Conservation (phyloP, 495 filamentous ascomycete species). For the Podospora anserina region DNA sequence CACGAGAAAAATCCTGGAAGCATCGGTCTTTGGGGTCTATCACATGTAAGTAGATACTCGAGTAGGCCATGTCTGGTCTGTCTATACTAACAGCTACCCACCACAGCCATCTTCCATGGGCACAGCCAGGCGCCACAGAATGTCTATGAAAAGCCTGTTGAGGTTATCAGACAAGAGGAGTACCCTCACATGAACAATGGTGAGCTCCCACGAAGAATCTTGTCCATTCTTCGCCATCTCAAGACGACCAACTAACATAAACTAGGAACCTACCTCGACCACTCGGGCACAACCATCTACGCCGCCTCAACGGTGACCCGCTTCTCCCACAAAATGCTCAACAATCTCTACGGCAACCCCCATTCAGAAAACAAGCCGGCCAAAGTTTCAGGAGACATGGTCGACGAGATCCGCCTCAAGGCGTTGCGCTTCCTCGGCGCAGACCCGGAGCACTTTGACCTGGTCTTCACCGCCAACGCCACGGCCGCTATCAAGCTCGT, state of each 20-base stretch:
- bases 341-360: conserved; percentile 69
- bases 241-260: not conserved
- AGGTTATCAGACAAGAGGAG: conserved; percentile 42
- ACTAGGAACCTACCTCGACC: conserved; percentile 64
- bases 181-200: conserved; percentile 50
- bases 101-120: conserved; percentile 2
- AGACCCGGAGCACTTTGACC: conserved; percentile 75
- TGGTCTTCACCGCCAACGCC: conserved; percentile 89
- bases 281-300: conserved; percentile 72
- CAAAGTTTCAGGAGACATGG: conserved; percentile 54
- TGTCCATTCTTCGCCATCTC: not conserved
- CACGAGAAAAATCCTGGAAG: conserved; percentile 11
- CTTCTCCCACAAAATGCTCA: conserved; percentile 56
- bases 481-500: conserved; percentile 88
- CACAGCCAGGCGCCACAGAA: not conserved
- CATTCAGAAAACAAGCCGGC: conserved; percentile 69
- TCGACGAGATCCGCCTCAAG: conserved; percentile 58
- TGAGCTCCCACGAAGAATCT: conserved; percentile 19
- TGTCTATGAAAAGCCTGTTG: conserved; percentile 38
- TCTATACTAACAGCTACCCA: not conserved
- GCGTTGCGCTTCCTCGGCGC: conserved; percentile 82
- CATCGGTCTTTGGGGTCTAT: conserved; percentile 20
- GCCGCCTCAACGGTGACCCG: conserved; percentile 58
- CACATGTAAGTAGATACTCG: conserved; percentile 12
- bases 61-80: not conserved